Evolutionary conservation across 2,329 filamentous ascomycete species (phyloP), one percentile per base, ranked within the genome.

Genomic region (Claviceps pusilla): DNA sequence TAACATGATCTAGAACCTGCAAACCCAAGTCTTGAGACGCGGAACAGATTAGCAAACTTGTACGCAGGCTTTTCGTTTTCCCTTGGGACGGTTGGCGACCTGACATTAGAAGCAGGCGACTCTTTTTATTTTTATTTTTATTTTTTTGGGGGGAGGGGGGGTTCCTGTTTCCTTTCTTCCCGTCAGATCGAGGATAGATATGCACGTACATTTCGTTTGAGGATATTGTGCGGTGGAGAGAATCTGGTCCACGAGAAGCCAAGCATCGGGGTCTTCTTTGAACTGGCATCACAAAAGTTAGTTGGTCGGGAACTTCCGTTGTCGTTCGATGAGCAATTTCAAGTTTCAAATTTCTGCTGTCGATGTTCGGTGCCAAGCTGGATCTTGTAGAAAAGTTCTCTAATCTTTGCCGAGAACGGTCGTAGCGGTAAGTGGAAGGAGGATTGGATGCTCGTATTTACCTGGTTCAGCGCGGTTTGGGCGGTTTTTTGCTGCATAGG

Each of bases 241-340:
- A 65, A 98, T 95, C 74, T 95, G 90, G 69, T 96, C 93, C 64
- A 97, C 93, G 69, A 96, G 82, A 61, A 97, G 80, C 93, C 93
- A 98, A 57, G 93, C 86, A 75, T 98, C 93, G 56, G 91, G 90
- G 66, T 97, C 95, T 76, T 97, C 93, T 72, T 97, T 97, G 79
- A 98, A 98, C 88, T 97, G 41, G 58, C 48, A 57, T 59, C 54
- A 24, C 58, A 29, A 52, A 52, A 53, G 57, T 60, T 48, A 65
- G 62, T 39, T 37, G 14, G 41, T 41, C 29, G 28, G 3, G 24
- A 48, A 7, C 14, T 12, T 12, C 4, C 24, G 19, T 16, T 28
- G 11, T 29, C 9, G 31, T 33, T 33, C 28, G 31, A 45, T 33
- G 12, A 43, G 29, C 42, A 46, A 6, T 10, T 37, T 37, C 29